Percentiles rank a stretch among this genome's conserved stretches.
phyloP scores from a whole-genome alignment of 2,329 filamentous ascomycete genomes.

The Parastagonospora avenae region DNA sequence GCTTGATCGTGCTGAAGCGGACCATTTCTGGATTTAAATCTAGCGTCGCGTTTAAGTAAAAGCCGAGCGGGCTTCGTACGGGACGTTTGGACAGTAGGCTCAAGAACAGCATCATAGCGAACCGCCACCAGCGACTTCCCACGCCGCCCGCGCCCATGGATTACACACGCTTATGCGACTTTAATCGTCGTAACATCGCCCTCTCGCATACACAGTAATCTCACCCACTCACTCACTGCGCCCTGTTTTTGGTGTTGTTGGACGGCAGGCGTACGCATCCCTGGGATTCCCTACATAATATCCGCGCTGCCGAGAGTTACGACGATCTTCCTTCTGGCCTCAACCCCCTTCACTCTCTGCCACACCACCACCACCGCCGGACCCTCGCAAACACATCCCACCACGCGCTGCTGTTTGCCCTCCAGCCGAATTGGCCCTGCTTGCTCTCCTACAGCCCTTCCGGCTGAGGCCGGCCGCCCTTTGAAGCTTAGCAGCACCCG shows the following conservation, averaged over 20 bases:
- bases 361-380: slow-evolving; percentile 20
- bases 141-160: slow-evolving; percentile 4
- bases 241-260: slow-evolving; percentile 13
- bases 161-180: slow-evolving; percentile 10
- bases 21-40: not conserved
- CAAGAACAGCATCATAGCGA: slow-evolving; percentile 2
- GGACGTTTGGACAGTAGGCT: not conserved
- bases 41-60: slow-evolving; percentile 1
- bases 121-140: slow-evolving; percentile 3
- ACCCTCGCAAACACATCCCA: slow-evolving; percentile 9
- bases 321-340: slow-evolving; percentile 14
- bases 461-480: slow-evolving; percentile 45
- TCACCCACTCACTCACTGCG: slow-evolving; percentile 10
- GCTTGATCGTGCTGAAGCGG: not conserved
- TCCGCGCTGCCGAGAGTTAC: slow-evolving; percentile 14
- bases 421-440: slow-evolving; percentile 37
- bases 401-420: slow-evolving; percentile 3
- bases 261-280: not conserved
- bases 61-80: not conserved
- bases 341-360: slow-evolving; percentile 19
- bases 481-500: slow-evolving; percentile 29
- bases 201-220: slow-evolving; percentile 9
- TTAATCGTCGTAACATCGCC: slow-evolving; percentile 7
- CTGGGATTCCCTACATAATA: slow-evolving; percentile 11
- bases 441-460: slow-evolving; percentile 37